These are phyloP conservation scores for Aspergillus phoenicis DNA, from an alignment of 2,329 filamentous ascomycete species.

Conservation along the genomic window DNA sequence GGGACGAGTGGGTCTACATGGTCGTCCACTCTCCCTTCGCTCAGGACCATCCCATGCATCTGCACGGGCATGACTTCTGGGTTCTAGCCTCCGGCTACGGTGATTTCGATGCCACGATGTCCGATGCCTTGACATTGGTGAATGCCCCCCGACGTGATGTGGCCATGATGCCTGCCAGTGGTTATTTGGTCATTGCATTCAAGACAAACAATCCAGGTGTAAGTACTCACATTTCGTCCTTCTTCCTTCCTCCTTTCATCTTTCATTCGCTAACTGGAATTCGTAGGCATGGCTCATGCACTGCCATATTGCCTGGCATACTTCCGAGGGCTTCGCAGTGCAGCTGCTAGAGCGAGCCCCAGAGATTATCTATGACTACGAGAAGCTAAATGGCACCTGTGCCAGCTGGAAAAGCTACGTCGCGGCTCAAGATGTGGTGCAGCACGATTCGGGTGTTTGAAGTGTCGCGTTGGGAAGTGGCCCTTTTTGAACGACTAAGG, in stretches of 20 bases:
- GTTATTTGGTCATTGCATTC: slow-evolving; percentile 17
- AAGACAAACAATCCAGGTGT: slow-evolving; percentile 16
- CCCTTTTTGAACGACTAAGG: no score
- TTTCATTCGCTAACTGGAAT: background rate
- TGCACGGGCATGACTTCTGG: slow-evolving; percentile 53
- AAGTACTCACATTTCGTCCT: background rate
- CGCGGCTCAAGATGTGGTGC: background rate
- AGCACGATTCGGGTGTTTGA: background rate
- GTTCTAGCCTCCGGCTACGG: slow-evolving; percentile 50
- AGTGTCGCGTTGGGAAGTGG: background rate
- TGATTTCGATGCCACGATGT: slow-evolving; percentile 3
- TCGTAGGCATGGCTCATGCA: slow-evolving; percentile 17
- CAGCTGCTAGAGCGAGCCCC: slow-evolving; percentile 12
- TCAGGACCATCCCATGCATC: slow-evolving; percentile 44
- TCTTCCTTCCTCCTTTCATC: background rate
- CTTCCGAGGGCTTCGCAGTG: slow-evolving; percentile 11
- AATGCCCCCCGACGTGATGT: slow-evolving; percentile 18
- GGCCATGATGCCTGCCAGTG: slow-evolving; percentile 15
- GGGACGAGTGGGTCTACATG: slow-evolving; percentile 35
- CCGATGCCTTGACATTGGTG: slow-evolving; percentile 7
- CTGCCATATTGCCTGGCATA: slow-evolving; percentile 17
- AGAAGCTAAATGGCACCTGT: background rate
- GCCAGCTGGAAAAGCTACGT: slow-evolving; percentile 6
- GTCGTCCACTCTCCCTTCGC: slow-evolving; percentile 24
- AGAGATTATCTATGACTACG: slow-evolving; percentile 9